Conservation (phyloP, 768 basidiomycete genomes). For the Auricularia cornea region DNA sequence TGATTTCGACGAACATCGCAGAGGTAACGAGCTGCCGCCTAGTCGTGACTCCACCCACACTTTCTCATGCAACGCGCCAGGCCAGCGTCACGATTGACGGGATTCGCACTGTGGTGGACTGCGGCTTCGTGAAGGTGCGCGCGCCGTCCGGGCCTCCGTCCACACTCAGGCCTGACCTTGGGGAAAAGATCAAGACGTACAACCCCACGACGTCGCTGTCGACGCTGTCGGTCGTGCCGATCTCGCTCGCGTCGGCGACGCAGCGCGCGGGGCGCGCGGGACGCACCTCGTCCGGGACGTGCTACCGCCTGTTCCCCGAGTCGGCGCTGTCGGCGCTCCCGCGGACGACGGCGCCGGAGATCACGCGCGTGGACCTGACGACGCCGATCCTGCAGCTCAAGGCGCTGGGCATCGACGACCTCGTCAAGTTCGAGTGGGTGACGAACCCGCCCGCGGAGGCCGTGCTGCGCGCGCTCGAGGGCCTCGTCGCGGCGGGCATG, state of each 20-base stretch:
- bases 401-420: conserved; percentile 87
- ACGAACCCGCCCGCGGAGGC: conserved; percentile 80
- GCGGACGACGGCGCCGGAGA: conserved; percentile 74
- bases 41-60: neutral
- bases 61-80: conserved; percentile 27
- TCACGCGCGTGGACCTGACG: conserved; percentile 83
- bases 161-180: neutral
- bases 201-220: conserved; percentile 82
- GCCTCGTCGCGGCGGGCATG: conserved; percentile 72
- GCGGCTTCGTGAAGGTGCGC: conserved; percentile 86
- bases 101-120: conserved; percentile 87
- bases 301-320: conserved; percentile 82
- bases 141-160: neutral
- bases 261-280: conserved; percentile 95
- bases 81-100: conserved; percentile 97
- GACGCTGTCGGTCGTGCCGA: conserved; percentile 73
- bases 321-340: conserved; percentile 53
- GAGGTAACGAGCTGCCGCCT: conserved; percentile 47
- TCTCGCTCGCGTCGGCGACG: conserved; percentile 80
- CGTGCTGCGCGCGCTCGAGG: conserved; percentile 78
- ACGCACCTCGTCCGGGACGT: conserved; percentile 84
- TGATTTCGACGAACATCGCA: conserved; percentile 93
- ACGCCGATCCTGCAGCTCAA: conserved; percentile 91
- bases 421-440: conserved; percentile 96
- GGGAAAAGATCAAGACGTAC: conserved; percentile 70